Evolutionary conservation across 208 protist species (phyloP), one percentile per base, ranked within the genome.

Genomic region (Trypanosoma congolense): DNA sequence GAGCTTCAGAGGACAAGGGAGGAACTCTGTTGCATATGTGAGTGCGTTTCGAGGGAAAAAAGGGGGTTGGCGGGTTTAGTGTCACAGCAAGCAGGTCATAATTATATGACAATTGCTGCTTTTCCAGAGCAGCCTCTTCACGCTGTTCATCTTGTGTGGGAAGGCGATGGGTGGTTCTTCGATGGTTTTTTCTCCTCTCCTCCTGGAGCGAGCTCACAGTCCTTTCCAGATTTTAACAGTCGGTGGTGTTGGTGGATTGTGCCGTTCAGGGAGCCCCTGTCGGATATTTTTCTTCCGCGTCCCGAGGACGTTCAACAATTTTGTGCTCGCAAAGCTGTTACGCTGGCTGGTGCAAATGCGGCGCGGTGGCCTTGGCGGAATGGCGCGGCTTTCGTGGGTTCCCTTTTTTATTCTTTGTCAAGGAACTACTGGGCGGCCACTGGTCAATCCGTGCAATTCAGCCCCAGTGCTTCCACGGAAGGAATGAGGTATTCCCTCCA

Each of bases 131-230:
- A 38, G 12, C 33, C 33, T 16, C 12, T 12, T 16, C 33, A 16
- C 12, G 33, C 33, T 38, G 33, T 12, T 38, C 33, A 55, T 31
- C 46, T 64, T 56, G 28, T 53, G 14, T 64, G 58, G 58, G n/a
- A 56, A 4, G 29, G 19, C 14, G 6, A 56, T 41, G 58, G 58
- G 1, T 64, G 58, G 58, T 55, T 43, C 49, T 42, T 64, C 33
- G 58, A 64, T 14, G 58, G 56, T 47, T 4, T 40, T 21, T 12
- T 29, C 8, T n/a, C 54, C 24, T 24, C 48, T 19, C 19, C 2
- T 12, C 14, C 38, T 30, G 49, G 40, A 45, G 44, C 35, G 21
- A 5, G n/a, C 2, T 4, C 54, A n/a, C 26, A 35, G 14, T 18
- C 18, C 22, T 3, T 10, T 45, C 16, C 19, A 5, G 36, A 29